Conservation (phyloP, 192 early-diverging fungal species). For the Gryganskiella cystojenkinii region DNA sequence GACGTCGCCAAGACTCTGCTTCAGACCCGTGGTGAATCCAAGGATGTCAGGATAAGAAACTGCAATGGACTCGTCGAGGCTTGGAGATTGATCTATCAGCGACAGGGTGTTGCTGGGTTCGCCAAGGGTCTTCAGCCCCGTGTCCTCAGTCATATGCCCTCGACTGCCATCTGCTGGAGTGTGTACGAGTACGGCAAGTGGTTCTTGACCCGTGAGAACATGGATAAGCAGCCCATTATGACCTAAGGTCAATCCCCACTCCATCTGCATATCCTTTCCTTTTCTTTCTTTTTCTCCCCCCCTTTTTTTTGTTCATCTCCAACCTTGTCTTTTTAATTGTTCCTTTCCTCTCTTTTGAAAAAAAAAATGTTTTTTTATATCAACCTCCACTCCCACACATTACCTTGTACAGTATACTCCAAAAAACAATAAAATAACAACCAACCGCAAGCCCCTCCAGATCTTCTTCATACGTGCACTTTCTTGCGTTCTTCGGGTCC, state of each 20-base stretch:
- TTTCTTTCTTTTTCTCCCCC: background rate
- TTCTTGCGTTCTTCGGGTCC: too few species aligned
- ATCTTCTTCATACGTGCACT: too few species aligned
- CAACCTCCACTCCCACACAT: background rate
- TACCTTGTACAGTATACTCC: background rate
- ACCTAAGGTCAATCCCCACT: background rate
- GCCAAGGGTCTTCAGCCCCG: constrained; percentile 83
- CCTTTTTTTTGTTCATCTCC: background rate
- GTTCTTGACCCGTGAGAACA: constrained; percentile 54
- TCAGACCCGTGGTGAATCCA: constrained; percentile 87
- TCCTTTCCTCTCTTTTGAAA: background rate
- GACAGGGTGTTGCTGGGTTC: constrained; percentile 84
- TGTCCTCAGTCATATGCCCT: constrained; percentile 90
- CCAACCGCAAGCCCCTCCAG: too few species aligned
- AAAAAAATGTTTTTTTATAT: constrained; percentile 10
- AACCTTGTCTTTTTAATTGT: background rate
- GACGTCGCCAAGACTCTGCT: constrained; percentile 96
- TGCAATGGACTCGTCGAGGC: constrained; percentile 80
- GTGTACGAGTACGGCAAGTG: constrained; percentile 92
- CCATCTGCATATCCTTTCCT: background rate
- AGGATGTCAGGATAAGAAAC: constrained; percentile 77
- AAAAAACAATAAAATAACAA: background rate
- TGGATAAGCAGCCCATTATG: constrained; percentile 50
- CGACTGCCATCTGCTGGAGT: constrained; percentile 96
- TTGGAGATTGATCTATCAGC: constrained; percentile 78